A percentile compares a stretch with the other conserved stretches of the same genome.
These are phyloP conservation scores for Lasiodiplodia sp. DNA, from an alignment of 2,329 filamentous ascomycete species.

Conservation along the genomic window DNA sequence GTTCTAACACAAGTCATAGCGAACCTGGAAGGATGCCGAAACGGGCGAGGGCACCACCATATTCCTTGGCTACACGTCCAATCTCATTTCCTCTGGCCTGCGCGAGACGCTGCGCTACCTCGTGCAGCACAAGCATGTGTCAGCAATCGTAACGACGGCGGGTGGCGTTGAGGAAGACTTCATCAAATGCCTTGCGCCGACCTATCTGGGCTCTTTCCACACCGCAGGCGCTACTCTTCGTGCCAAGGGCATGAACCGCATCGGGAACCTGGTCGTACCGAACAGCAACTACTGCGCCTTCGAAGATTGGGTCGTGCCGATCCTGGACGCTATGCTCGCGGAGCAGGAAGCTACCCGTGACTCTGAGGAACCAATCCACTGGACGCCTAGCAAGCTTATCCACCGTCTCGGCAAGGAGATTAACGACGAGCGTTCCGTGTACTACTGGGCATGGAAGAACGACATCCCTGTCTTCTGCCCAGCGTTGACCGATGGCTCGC, in stretches of 20 bases:
- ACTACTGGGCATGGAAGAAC: slow-evolving; percentile 98
- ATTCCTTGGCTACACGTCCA: slow-evolving; percentile 97
- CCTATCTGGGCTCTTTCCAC: slow-evolving; percentile 88
- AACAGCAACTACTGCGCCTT: slow-evolving; percentile 98
- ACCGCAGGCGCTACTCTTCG: slow-evolving; percentile 80
- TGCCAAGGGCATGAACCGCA: slow-evolving; percentile 87
- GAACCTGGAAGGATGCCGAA: slow-evolving; percentile 81
- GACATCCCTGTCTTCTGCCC: slow-evolving; percentile 97
- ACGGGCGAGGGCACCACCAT: slow-evolving; percentile 85
- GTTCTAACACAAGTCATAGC: slow-evolving; percentile 52
- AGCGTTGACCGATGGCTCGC: slow-evolving; percentile 89
- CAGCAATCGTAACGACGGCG: slow-evolving; percentile 91
- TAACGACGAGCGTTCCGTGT: slow-evolving; percentile 88
- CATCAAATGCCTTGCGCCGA: slow-evolving; percentile 96
- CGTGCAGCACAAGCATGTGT: slow-evolving; percentile 90
- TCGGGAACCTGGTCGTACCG: slow-evolving; percentile 93
- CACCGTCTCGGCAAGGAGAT: slow-evolving; percentile 91
- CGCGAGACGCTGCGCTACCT: slow-evolving; percentile 91
- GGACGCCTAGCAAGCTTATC: slow-evolving; percentile 95
- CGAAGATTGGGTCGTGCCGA: slow-evolving; percentile 96
- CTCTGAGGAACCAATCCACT: slow-evolving; percentile 74
- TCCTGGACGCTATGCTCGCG: slow-evolving; percentile 90
- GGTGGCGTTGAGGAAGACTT: slow-evolving; percentile 97
- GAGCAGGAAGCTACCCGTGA: slow-evolving; percentile 86
- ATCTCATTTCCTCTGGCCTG: slow-evolving; percentile 94